Evolutionary conservation across 202 grass and related monocot genomes (phyloP), one percentile per base, ranked within the genome.

Genomic region (Bolboschoenoplectus hybrid): DNA sequence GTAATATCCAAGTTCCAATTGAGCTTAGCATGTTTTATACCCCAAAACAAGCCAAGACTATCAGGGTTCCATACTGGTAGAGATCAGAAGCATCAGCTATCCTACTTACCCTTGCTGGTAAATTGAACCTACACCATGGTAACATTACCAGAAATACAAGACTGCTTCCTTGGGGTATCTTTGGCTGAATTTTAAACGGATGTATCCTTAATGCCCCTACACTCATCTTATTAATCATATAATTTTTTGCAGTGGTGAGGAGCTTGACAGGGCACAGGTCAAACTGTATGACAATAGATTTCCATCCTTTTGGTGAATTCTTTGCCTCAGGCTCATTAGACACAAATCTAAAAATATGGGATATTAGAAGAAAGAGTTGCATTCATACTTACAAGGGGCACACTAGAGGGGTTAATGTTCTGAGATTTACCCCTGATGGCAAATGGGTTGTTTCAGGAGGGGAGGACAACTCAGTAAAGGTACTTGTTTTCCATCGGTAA

Each of bases 291-390:
- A 87, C 91, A 49, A 91, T 95, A 64, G 91, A 98, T 85, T 98
- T 95, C 74, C 95, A 98, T 82, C 95, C 95, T 51, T 98, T 98
- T 89, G 91, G 93, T 20, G 95, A 98, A 82, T 94, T 98, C 70
- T 89, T 98, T 84, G 95, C 91, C 49, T 95, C 95, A 76, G 95
- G 93, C 9, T 95, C 95, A 80, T 87, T 90, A 68, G 93, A 95
- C 70, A 98, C 91, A 90, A 98, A 98, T 81, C 85, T 98, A 86
- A 98, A 98, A 83, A 92, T 98, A 88, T 95, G 95, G 93, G 93
- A 98, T 81, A 92, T 92, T 43, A 85, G 91, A 90, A 92, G 94
- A 83, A 98, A 98, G 85, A 86, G 89, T 87, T 92, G 93, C 79
- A 98, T 98, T 85, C 91, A 94, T 74, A 98, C 96, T 53, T 98